Percentiles rank a stretch among this genome's conserved stretches.
Conservation (phyloP, 345 rosid species). For the Physaria fendleri region DNA sequence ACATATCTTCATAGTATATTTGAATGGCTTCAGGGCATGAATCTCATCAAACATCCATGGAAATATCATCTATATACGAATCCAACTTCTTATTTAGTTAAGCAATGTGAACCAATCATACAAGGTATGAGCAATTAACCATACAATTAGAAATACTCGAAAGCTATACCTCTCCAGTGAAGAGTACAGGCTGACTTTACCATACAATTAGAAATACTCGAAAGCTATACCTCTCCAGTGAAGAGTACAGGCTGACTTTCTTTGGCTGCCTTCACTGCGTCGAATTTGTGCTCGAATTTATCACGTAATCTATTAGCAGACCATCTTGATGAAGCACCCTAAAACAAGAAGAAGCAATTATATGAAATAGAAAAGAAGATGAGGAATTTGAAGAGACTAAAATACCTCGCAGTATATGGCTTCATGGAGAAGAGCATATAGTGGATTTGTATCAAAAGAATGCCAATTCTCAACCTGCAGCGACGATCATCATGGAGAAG, state of each 20-base stretch:
- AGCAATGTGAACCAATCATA: neutral
- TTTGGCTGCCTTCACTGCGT: constrained; percentile 62
- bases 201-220: neutral
- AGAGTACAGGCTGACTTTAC: constrained; percentile 48
- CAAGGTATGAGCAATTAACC: neutral
- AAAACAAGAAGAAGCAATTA: neutral
- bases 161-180: constrained; percentile 69
- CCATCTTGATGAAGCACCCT: constrained; percentile 87
- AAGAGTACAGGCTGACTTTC: constrained; percentile 69
- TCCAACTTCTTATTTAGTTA: neutral
- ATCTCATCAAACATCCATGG: constrained; percentile 96
- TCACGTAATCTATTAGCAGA: constrained; percentile 59
- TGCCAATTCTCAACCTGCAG: constrained; percentile 75
- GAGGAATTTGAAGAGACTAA: neutral
- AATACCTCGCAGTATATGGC: constrained; percentile 87
- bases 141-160: neutral
- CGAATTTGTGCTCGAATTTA: constrained; percentile 42
- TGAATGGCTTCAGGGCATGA: constrained; percentile 61
- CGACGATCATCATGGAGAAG: constrained; percentile 77
- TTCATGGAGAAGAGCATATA: constrained; percentile 76
- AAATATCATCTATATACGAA: constrained; percentile 55
- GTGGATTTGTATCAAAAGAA: constrained; percentile 76
- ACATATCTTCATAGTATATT: constrained; percentile 81
- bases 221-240: constrained; percentile 63
- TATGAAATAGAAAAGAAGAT: neutral